phyloP scores from a whole-genome alignment of 768 basidiomycete species.

The Russula brevipes region DNA sequence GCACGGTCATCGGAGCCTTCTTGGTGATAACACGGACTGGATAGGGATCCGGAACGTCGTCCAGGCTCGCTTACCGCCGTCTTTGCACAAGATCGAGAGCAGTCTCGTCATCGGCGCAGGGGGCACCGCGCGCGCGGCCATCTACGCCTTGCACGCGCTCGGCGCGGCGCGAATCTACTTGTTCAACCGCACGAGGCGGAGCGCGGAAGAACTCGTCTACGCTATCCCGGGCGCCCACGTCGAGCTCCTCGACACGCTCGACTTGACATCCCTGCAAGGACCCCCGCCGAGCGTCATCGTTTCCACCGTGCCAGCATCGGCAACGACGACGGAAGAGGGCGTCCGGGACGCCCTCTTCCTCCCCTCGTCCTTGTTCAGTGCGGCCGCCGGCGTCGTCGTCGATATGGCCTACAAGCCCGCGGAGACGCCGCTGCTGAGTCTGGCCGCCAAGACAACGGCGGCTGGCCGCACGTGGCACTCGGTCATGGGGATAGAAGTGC shows the following conservation, averaged over 20 bases:
- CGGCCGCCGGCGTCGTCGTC: slow-evolving; percentile 67
- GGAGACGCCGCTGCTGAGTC: slow-evolving; percentile 68
- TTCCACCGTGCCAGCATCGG: slow-evolving; percentile 79
- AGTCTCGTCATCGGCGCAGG: slow-evolving; percentile 92
- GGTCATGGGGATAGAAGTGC: slow-evolving; percentile 77
- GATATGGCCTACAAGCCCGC: slow-evolving; percentile 95
- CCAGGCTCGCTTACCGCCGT: slow-evolving; percentile 38
- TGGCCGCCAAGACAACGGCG: slow-evolving; percentile 49
- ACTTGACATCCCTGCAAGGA: slow-evolving; percentile 42
- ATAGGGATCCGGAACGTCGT: slow-evolving; percentile 70
- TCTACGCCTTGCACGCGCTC: slow-evolving; percentile 77
- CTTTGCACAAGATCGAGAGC: slow-evolving; percentile 37
- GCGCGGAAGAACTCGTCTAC: slow-evolving; percentile 62
- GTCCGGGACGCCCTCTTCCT: slow-evolving; percentile 42
- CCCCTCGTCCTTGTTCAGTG: slow-evolving; percentile 50
- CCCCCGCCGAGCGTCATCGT: slow-evolving; percentile 68
- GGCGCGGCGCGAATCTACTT: slow-evolving; percentile 71
- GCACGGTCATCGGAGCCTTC: slow-evolving; percentile 47
- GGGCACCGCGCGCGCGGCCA: slow-evolving; percentile 89
- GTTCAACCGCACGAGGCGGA: slow-evolving; percentile 76
- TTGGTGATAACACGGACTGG: slow-evolving; percentile 97
- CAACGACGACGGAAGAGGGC: slow-evolving; percentile 41
- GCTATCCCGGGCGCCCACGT: slow-evolving; percentile 66
- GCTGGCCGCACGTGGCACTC: slow-evolving; percentile 50
- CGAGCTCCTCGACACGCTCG: slow-evolving; percentile 54